Conservation (phyloP, 2,329 filamentous ascomycete genomes). For the Rosellinia necatrix region DNA sequence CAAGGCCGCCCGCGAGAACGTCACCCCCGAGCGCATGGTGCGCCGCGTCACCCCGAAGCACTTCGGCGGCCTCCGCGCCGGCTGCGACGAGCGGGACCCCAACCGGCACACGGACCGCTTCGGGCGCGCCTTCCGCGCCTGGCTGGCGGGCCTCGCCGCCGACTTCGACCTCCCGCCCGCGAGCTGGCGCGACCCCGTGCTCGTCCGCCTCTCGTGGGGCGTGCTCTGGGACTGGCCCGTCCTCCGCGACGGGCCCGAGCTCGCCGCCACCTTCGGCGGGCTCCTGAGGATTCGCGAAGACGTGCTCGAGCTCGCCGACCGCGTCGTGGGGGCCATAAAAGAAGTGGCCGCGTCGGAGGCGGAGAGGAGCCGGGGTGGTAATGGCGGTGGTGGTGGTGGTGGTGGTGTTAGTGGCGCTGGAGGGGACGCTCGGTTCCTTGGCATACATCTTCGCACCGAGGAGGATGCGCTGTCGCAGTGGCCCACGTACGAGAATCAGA, state of each 20-base stretch:
- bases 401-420: background rate
- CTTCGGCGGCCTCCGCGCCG: constrained; percentile 41
- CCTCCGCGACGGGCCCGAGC: constrained; percentile 51
- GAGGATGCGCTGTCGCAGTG: constrained; percentile 49
- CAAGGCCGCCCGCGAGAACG: constrained; percentile 34
- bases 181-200: constrained; percentile 38
- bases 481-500: constrained; percentile 50
- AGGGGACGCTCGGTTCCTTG: constrained; percentile 37
- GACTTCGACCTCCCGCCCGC: constrained; percentile 27
- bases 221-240: constrained; percentile 52
- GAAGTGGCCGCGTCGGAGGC: constrained; percentile 32
- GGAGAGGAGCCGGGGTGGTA: constrained; percentile 17
- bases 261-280: constrained; percentile 50
- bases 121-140: constrained; percentile 39
- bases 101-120: constrained; percentile 47
- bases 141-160: constrained; percentile 30
- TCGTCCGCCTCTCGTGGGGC: constrained; percentile 47
- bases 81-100: constrained; percentile 46
- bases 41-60: constrained; percentile 46
- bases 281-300: constrained; percentile 46
- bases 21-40: constrained; percentile 30
- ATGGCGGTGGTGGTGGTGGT: background rate
- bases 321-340: constrained; percentile 24
- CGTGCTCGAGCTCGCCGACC: constrained; percentile 36
- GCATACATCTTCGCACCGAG: constrained; percentile 52